phyloP scores from a whole-genome alignment of 2,329 filamentous ascomycete genomes.

The Ophiostoma australiae region DNA sequence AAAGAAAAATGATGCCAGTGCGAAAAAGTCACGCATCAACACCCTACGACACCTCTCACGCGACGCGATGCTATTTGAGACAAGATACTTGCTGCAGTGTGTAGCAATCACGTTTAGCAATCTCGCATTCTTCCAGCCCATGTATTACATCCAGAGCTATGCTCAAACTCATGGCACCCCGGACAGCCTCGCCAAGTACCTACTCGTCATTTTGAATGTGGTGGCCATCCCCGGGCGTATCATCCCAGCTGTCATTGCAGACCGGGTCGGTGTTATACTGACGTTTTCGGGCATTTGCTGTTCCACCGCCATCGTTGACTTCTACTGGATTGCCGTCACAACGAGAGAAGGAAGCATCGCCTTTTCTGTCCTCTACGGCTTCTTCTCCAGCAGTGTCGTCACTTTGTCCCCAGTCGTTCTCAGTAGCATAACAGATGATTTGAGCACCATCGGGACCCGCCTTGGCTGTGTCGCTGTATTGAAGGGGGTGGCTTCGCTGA shows the following conservation, averaged over 20 bases:
- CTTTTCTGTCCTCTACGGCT: slow-evolving; percentile 35
- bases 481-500: slow-evolving; percentile 21
- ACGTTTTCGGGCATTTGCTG: slow-evolving; percentile 31
- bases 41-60: slow-evolving; percentile 14
- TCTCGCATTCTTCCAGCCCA: slow-evolving; percentile 24
- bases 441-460: slow-evolving; percentile 22
- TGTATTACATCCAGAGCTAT: slow-evolving; percentile 26
- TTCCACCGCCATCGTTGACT: slow-evolving; percentile 32
- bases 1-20: background rate
- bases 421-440: slow-evolving; percentile 21
- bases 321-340: slow-evolving; percentile 35
- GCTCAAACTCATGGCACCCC: slow-evolving; percentile 22
- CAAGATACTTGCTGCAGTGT: slow-evolving; percentile 23
- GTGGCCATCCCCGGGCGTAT: slow-evolving; percentile 35
- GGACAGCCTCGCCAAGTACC: slow-evolving; percentile 23
- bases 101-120: slow-evolving; percentile 23
- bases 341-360: slow-evolving; percentile 32
- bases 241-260: slow-evolving; percentile 33
- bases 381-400: slow-evolving; percentile 32
- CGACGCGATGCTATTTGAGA: slow-evolving; percentile 13
- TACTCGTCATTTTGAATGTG: slow-evolving; percentile 36
- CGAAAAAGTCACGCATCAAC: background rate
- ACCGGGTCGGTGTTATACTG: slow-evolving; percentile 34
- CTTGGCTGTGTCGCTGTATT: slow-evolving; percentile 22
- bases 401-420: slow-evolving; percentile 24